A percentile compares a stretch with the other conserved stretches of the same genome.
Evolutionary conservation across 2,329 filamentous ascomycete genomes (phyloP).

Genomic region (Phaeosphaeriaceae sp.): DNA sequence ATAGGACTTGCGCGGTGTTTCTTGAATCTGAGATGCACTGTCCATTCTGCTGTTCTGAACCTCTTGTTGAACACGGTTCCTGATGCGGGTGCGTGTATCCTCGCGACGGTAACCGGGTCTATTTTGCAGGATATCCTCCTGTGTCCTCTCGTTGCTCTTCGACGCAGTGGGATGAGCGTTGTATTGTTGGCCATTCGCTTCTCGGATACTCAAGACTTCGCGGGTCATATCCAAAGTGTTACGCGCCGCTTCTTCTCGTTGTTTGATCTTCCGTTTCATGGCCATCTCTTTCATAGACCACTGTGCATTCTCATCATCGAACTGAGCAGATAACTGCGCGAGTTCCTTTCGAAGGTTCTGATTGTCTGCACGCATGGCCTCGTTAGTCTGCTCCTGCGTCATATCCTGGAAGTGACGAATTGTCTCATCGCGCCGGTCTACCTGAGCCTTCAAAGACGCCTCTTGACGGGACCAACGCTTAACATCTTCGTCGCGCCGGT

Average conservation of each 20-base stretch:
- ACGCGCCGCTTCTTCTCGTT: conserved; percentile 35
- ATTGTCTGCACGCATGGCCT: conserved; percentile 50
- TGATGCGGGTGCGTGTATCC: conserved; percentile 41
- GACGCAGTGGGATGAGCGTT: conserved; percentile 11
- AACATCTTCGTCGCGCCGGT: conserved; percentile 66
- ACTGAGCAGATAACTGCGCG: conserved; percentile 41
- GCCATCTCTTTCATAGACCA: conserved; percentile 43
- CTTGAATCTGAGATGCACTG: conserved; percentile 25
- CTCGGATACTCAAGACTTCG: conserved; percentile 35
- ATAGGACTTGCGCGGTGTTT: conserved; percentile 34
- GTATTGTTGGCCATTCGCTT: conserved; percentile 29
- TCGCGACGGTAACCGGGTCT: conserved; percentile 41
- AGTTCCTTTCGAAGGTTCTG: conserved; percentile 49
- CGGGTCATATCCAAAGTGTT: conserved; percentile 39
- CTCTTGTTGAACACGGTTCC: conserved; percentile 42
- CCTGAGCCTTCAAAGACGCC: conserved; percentile 37
- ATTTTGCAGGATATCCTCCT: conserved; percentile 27
- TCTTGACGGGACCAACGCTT: conserved; percentile 43
- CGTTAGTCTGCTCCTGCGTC: conserved; percentile 47
- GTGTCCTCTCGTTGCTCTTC: conserved; percentile 23
- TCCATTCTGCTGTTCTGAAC: conserved; percentile 39
- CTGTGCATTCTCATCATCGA: conserved; percentile 41
- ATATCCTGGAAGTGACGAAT: conserved; percentile 47
- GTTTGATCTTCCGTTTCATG: conserved; percentile 42
- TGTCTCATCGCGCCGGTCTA: conserved; percentile 48